Base-by-base conservation (phyloP, 495 filamentous ascomycete genomes). In the Penicillium coffeae region DNA sequence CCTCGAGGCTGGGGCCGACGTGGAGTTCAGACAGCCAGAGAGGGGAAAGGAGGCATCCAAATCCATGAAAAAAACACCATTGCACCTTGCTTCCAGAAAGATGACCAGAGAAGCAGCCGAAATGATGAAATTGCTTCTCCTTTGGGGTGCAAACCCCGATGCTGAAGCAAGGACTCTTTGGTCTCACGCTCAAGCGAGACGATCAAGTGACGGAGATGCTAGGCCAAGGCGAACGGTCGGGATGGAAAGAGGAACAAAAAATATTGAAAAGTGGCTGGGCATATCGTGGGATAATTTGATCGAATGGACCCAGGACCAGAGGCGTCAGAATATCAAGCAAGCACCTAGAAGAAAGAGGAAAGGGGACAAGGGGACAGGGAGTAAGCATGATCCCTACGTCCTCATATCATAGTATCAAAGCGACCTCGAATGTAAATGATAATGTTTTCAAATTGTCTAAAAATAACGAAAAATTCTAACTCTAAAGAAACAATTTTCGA, bases 1-100 rank as follows among this genome's bases (percentile, higher is more conserved):
- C n/a, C 69, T 91, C 15, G 87, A 90, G 68, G 87, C 87, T 13
- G 88, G 88, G 21, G 88, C 87, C 18, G 85, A 65, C 32, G 82
- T 75, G 27, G 70, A 75, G 4, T 30, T 30, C 25, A 30, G 25
- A 30, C 10, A 5, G 10, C 25, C 25, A 30, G 25, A 30, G 10
- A 10, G 4, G 4, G 25, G 25, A 30, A 30, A 10, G 25, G 25
- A 30, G 25, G 5, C 4, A 30, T 30, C 25, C 10, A 30, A 30
- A 30, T 30, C 25, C 10, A 30, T 10, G 25, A 30, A 10, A 10
- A 30, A 30, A 30, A 30, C 25, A 5, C 25, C 25, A 30, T 30
- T 30, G 25, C 25, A 30, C 10, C 10, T 30, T 30, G 25, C 25
- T 10, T 30, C 25, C 10, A 30, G 25, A 10, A 30, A 30, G 25